A percentile compares a stretch with the other conserved stretches of the same genome.
phyloP scores from a whole-genome alignment of 176 grass and related monocot species.

The Ensete ventricosum region DNA sequence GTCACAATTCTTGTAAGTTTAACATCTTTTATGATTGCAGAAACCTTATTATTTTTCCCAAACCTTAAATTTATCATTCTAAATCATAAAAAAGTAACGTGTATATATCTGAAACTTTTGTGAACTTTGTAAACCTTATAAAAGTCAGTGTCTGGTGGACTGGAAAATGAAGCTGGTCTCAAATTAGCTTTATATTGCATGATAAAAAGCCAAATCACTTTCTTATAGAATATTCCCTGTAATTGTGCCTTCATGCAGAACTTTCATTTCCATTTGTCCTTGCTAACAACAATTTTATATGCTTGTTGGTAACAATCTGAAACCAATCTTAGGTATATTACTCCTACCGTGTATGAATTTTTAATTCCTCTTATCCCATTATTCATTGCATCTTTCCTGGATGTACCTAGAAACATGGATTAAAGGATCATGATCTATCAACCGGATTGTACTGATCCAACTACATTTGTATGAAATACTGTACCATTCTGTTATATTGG shows the following conservation, averaged over 20 bases:
- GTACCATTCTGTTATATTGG: no score
- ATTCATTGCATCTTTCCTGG: not conserved
- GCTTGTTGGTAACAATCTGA: not conserved
- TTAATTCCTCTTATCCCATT: not conserved
- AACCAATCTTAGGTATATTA: not conserved
- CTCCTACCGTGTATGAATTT: not conserved
- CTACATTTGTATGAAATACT: no score
- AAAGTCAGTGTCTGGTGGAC: no score
- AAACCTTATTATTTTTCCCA: not conserved
- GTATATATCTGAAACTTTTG: not conserved
- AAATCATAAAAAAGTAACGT: not conserved
- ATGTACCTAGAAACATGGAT: no score
- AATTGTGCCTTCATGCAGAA: no score
- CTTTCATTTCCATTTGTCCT: no score
- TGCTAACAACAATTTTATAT: not conserved
- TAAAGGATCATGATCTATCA: no score
- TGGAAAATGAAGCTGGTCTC: no score
- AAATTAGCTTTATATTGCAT: no score
- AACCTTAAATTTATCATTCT: not conserved
- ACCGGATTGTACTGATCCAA: no score
- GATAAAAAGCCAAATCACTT: no score
- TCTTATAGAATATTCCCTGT: no score
- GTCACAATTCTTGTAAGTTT: slow-evolving; percentile 35
- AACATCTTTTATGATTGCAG: slow-evolving; percentile 3
- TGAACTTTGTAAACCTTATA: not conserved